phyloP scores from a whole-genome alignment of 1,139 yeast genomes.

The Taphrina wiesneri region DNA sequence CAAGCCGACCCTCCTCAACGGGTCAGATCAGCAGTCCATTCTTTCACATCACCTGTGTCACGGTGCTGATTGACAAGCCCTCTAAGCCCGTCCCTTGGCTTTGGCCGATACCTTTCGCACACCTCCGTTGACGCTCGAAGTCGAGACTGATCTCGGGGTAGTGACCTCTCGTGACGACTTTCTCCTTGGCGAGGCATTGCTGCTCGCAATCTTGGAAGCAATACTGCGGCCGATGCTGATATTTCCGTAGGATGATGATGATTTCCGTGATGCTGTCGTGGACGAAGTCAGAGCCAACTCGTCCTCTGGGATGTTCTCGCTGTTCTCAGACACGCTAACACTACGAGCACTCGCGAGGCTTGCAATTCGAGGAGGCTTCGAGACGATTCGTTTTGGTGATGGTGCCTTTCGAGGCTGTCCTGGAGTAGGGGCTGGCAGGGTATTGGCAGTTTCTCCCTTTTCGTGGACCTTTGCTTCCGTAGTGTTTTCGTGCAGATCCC shows the following conservation, averaged over 20 bases:
- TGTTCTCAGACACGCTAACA: constrained; percentile 4
- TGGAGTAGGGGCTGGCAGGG: constrained; percentile 87
- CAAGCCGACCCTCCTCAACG: background rate
- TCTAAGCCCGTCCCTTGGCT: constrained; percentile 31
- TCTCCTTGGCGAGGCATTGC: constrained; percentile 21
- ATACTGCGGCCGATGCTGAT: constrained; percentile 14
- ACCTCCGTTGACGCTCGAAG: constrained; percentile 18
- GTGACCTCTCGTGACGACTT: constrained; percentile 27
- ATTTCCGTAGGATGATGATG: constrained; percentile 15
- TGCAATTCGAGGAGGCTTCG: constrained; percentile 30
- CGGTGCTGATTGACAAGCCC: background rate
- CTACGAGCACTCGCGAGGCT: constrained; percentile 10
- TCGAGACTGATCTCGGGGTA: constrained; percentile 24
- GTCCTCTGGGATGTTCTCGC: constrained; percentile 24
- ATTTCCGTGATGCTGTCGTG: constrained; percentile 1
- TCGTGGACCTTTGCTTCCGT: constrained; percentile 33
- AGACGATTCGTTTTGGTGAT: constrained; percentile 17
- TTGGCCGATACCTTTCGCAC: constrained; percentile 34
- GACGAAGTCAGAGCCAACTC: constrained; percentile 9
- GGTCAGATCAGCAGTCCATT: background rate
- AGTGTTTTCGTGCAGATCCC: constrained; percentile 40
- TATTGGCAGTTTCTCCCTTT: constrained; percentile 48
- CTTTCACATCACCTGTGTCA: background rate
- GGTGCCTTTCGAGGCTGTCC: constrained; percentile 85
- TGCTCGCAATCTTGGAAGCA: constrained; percentile 10